A percentile compares a stretch with the other conserved stretches of the same genome.
phyloP scores from a whole-genome alignment of 2,329 filamentous ascomycete species.

The Penicillium sp. region DNA sequence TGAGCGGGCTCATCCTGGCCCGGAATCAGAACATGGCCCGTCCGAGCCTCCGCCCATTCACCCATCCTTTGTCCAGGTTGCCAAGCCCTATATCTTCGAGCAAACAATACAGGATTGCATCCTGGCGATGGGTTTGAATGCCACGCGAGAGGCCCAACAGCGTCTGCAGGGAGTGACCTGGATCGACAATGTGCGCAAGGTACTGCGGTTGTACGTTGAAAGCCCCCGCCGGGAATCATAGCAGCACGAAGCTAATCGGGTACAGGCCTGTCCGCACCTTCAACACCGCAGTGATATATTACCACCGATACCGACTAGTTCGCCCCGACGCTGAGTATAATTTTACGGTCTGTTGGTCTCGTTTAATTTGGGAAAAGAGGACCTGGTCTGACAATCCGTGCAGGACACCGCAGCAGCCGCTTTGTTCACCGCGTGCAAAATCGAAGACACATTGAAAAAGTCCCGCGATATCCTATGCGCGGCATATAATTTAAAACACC shows the following conservation, averaged over 20 bases:
- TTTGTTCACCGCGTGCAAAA: constrained; percentile 92
- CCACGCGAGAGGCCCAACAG: constrained; percentile 77
- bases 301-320: constrained; percentile 87
- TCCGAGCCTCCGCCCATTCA: constrained; percentile 55
- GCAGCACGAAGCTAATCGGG: constrained; percentile 3
- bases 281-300: constrained; percentile 88
- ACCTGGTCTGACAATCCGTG: constrained; percentile 9
- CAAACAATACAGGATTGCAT: constrained; percentile 77
- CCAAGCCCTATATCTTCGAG: constrained; percentile 80
- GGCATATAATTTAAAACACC: constrained; percentile 79
- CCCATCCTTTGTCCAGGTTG: constrained; percentile 66
- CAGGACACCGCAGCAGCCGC: constrained; percentile 86
- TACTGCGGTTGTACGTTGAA: constrained; percentile 72
- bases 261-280: constrained; percentile 83
- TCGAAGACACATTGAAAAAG: constrained; percentile 97
- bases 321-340: constrained; percentile 87
- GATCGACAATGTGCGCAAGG: constrained; percentile 82
- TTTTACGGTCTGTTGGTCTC: constrained; percentile 55
- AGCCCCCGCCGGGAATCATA: too few relatives aligned
- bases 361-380: neutral
- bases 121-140: constrained; percentile 69
- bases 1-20: constrained; percentile 13
- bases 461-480: constrained; percentile 90
- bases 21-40: constrained; percentile 13
- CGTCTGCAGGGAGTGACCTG: constrained; percentile 85